Evolutionary conservation across 1,284 basidiomycete genomes (phyloP), one percentile per base, ranked within the genome.

Genomic region (Rhodotorula sp.): DNA sequence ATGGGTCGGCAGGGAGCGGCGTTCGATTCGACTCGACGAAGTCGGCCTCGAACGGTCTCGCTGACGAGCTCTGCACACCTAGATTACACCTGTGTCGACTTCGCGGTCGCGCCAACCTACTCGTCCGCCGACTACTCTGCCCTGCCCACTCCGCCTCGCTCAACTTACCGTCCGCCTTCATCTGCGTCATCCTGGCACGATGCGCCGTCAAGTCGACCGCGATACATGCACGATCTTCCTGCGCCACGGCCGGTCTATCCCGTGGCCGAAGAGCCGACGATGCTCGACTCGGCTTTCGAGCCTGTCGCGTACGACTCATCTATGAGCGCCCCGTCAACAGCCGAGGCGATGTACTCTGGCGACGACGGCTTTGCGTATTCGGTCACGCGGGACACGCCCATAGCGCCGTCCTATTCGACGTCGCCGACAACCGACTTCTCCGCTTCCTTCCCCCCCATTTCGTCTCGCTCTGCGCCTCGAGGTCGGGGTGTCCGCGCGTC

Each of bases 281-380:
- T 45, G 23, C 57, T 58, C 57, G 57, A 58, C 21, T n/a, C 44
- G 14, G 57, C 44, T n/a, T 17, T 58, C 57, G 57, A 58, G n/a
- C 46, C 46, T 58, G 57, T 13, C 57, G n/a, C 45, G 57, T 58
- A 14, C 44, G 25, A n/a, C 16, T 4, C 12, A n/a, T 14, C 14
- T 2, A 5, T 16, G 23, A 42, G 42, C 4, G 44, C 56, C 16
- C n/a, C 41, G 1, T 57, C 25, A 3, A 25, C 52, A 7, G 25
- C 27, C 25, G 25, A 16, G 25, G 25, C 1, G 27, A 8, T 14
- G 53, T 34, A 34, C 34, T 34, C 17, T 7, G 17, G 17, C 27
- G 53, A 54, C 27, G 53, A 54, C 14, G 3, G 14, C 7, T n/a
- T 34, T 14, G 17, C 14, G 25, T 34, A 34, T 27, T 8, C 14